Base-by-base conservation (phyloP, 2,329 filamentous ascomycete genomes). In the Pseudocercospora fuligena region DNA sequence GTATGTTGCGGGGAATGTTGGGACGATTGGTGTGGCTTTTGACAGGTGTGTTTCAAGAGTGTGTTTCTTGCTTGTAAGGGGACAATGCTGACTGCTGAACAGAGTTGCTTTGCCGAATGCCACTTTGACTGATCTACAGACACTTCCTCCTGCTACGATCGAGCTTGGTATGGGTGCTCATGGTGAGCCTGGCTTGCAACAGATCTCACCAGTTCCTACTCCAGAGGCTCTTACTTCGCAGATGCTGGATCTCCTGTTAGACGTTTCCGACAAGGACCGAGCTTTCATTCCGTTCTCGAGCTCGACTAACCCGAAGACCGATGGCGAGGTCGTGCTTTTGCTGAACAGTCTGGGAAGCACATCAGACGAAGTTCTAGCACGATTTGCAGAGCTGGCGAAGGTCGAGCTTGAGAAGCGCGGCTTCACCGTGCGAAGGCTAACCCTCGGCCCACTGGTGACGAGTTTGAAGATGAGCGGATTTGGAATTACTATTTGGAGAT, bases 141-240 rank as follows among this genome's bases (percentile, higher is more conserved):
- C 78, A 16, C 80, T 89, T 1, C 79, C 77, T 9, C 75, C 78
- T 1, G 77, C 87, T 63, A 86, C 87, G 64, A 76, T 89, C 40
- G 88, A 89, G 74, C 80, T 90, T n/a, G 88, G 89, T 2, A 89
- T 88, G 23, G 88, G 89, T 0, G 87, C 87, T 14, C 89, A 91
- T 75, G 90, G 90, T 73, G 88, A 91, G 76, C 88, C 88, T 0
- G 88, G 80, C 0, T 85, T 87, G 72, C 82, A 80, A 73, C 87
- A 86, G 75, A 75, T 89, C 19, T 84, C 84, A 0, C 88, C 77
- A 0, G 70, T 79, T n/a, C 77, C 78, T 1, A 67, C 73, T 1
- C 73, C 76, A 1, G 74, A 77, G 31, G 72, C 68, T 21, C 71
- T 80, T 7, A 75, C 75, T 5, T 72, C 72, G 21, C 75, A 75